Evolutionary conservation across 1,284 basidiomycete genomes (phyloP), one percentile per base, ranked within the genome.

Genomic region (Sporisorium graminicola): DNA sequence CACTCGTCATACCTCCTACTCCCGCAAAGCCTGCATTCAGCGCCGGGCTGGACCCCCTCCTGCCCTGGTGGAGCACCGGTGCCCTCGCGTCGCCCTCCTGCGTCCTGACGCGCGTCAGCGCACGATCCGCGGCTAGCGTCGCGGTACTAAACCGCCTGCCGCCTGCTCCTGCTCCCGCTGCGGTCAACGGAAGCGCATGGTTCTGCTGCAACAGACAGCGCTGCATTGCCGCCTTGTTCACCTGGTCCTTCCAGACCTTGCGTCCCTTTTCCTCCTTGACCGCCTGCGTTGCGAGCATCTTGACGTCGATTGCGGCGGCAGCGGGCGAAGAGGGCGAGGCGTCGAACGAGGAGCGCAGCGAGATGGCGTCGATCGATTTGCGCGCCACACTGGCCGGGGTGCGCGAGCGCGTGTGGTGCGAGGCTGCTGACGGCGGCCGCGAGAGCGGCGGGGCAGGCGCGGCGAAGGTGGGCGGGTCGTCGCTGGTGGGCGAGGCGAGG

Each of bases 181-280:
- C 47, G 7, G 37, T n/a, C 14, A n/a, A 18, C 37, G 18, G 37
- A 16, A 18, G 37, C 16, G 29, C 42, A 1, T n/a, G 37, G 10
- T 66, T 35, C 35, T 72, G 58, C 26, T 74, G 65, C 3, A 44
- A 42, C 8, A 75, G 31, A 37, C 64, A 70, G 1, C 29, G 24
- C 9, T 70, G 58, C 63, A 66, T 63, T 5, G 67, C 73, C 5
- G 51, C 31, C 26, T 64, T 70, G 26, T 75, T 64, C 3, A 75
- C 64, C 3, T 75, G 44, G 42, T 66, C 64, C 51, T 75, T 75
- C 73, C 73, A 75, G 2, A 65, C 60, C 8, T 56, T 55, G 7
- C 60, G 49, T 4, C 64, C 64, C 13, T 62, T 61, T 20, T 61
- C 67, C 20, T 75, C 64, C 24, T 67, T 63, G 13, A 70, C 66